phyloP scores from a whole-genome alignment of 768 basidiomycete genomes.

The Podaxis rugospora region DNA sequence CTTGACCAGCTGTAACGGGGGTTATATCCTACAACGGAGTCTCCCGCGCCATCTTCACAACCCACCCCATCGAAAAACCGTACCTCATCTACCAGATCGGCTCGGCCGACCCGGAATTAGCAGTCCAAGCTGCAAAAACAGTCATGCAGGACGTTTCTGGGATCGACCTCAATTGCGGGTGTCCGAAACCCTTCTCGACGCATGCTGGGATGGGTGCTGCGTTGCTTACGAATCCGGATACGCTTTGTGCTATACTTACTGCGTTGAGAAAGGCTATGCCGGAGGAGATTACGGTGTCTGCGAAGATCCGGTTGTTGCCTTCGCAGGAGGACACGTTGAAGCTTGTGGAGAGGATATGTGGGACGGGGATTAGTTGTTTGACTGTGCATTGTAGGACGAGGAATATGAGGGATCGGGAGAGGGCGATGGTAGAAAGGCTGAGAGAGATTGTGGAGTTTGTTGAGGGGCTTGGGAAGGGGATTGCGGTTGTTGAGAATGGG shows the following conservation, averaged over 20 bases:
- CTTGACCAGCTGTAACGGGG: conserved; percentile 66
- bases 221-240: conserved; percentile 85
- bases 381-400: conserved; percentile 95
- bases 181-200: conserved; percentile 94
- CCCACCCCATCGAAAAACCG: conserved; percentile 92
- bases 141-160: conserved; percentile 90
- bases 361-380: conserved; percentile 83
- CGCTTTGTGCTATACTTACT: conserved; percentile 83
- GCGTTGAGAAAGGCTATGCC: conserved; percentile 72
- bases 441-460: conserved; percentile 86
- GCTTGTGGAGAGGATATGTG: conserved; percentile 83
- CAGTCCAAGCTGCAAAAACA: conserved; percentile 85
- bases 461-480: conserved; percentile 60
- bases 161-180: conserved; percentile 96
- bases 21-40: conserved; percentile 84
- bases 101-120: conserved; percentile 82
- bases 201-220: conserved; percentile 97
- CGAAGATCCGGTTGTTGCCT: conserved; percentile 88
- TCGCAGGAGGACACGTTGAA: conserved; percentile 83
- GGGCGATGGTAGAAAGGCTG: conserved; percentile 74
- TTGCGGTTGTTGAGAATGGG: conserved; percentile 94
- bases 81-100: conserved; percentile 96
- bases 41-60: conserved; percentile 82
- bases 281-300: conserved; percentile 80
- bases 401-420: conserved; percentile 82